Evolutionary conservation across 371 early-diverging fungal species (phyloP), one percentile per base, ranked within the genome.

Genomic region (Apophysomyces elegans): DNA sequence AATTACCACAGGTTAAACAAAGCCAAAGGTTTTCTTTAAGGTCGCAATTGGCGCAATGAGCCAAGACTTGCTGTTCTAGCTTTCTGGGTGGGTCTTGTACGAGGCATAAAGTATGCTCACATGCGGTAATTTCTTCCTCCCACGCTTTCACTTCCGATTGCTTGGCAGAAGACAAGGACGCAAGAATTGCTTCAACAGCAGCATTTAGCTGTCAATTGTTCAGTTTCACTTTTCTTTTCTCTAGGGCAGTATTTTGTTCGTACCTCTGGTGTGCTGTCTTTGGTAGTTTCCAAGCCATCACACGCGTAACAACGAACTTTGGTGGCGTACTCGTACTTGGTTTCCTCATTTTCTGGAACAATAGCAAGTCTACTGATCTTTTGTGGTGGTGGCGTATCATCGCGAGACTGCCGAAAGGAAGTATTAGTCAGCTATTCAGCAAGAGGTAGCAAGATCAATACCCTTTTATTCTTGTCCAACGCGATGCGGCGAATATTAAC

Each of bases 281-380:
- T 70, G n/a, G 62, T 12, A 2, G 78, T 61, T 50, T 83, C 83
- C 12, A 70, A 66, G 1, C 77, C 79, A 38, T 84, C 78, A 66
- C 96, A 95, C 5, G 78, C 84, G 66, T 86, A 86, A 73, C 96
- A 95, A 46, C 87, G 84, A 58, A 90, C 78, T 39, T 76, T 72
- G 1, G 89, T 91, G 26, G 79, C 59, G 61, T 81, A 86, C 59
- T 95, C 93, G 68, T 93, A 95, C 61, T 84, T 80, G 7, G 84
- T 79, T n/a, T 86, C 82, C 45, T 90, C 87, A 54, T 86, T 83
- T 63, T 92, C 90, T 37, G 85, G 91, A 3, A 83, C 82, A 60
- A 98, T 95, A 13, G 93, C 95, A 36, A 98, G 88, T 74, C 93
- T 95, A 36, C 91, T 94, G 32, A 96, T 92, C 76, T 97, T 97